Base-by-base conservation (phyloP, 257 asterid species). In the Ocimum tenuiflorum region DNA sequence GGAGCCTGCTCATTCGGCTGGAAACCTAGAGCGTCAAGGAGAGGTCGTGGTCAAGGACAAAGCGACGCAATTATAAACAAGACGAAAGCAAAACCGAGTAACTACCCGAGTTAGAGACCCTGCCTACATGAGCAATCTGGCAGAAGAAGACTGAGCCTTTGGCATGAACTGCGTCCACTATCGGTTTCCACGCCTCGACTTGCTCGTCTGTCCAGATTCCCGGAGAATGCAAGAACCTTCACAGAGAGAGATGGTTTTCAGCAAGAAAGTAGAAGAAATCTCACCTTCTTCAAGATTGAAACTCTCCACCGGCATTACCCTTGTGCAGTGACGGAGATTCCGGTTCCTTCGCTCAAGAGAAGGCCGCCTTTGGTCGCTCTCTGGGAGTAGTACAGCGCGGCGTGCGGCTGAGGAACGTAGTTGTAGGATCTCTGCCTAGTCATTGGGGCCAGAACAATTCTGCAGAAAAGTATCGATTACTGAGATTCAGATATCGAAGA, bases 1-100 rank as follows among this genome's bases (percentile, higher is more conserved):
- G 96, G 96, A 67, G 77, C 79, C 71, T 83, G 83, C 63, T 83
- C 88, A 55, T 80, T 77, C 17, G 95, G 95, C 75, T 82, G 87
- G 76, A 70, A 80, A 49, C n/a, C 89, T 82, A 80, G 2, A 1
- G 31, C 31, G 4, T 1, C 3, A 27, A 27, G 2, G 31, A 4
- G 4, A 4, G 2, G 2, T 27, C 31, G 31, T 27, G 31, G 4
- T 27, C 31, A 27, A 27, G 31, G 3, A 55, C 65, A 31, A 12
- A 8, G 12, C 50, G 6, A 43, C 19, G 24, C 9, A 14, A 0
- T 9, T n/a, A 41, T 24, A 15, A 7, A 62, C 18, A 50, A 39
- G 6, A 35, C 27, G 8, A 38, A 18, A 24, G 7, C 18, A 36
- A n/a, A n/a, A 38, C 11, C 38, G 54, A 33, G 14, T 5, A 31